Base-by-base conservation (phyloP, 257 asterid genomes). In the Scutellaria galericulata region DNA sequence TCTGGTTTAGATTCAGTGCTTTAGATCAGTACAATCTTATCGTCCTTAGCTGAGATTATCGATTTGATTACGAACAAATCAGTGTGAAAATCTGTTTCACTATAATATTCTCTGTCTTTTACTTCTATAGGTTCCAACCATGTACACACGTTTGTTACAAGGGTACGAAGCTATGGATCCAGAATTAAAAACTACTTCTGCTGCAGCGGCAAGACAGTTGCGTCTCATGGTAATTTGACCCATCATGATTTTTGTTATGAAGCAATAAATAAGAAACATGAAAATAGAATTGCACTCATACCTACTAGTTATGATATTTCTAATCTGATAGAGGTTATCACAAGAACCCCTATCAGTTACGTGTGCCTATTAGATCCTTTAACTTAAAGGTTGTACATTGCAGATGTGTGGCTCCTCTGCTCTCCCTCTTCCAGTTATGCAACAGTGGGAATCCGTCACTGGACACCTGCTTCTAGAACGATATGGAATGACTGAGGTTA, bases 381-480 rank as follows among this genome's bases (percentile, higher is more conserved):
- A 52, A 13, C 35, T 13, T 24, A 13, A 22, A n/a, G 50, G 42
- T 41, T 79, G 39, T 71, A 51, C 27, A 65, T 80, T 65, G 75
- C 86, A 91, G 98, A 94, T 94, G 98, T 91, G 96, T 82, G 98
- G 98, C 77, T 94, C 98, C 62, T 94, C 98, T 63, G 98, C 98
- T 71, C 96, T 94, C 63, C 98, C 98, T 54, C 95, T 91, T 77
- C 98, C 98, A 5, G 83, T 89, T 70, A 94, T 94, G 98, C 96
- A 94, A 83, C 90, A 81, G 75, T 94, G 98, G 98, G 96, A 94
- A 84, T 69, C 86, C 57, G 88, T 94, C 84, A 94, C 97, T 0
- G 95, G 96, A 27, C 98, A 94, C 79, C 75, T 82, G 47, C 90
- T 94, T 63, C 84, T 91, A 58, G 98, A 94, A 80, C 90, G 98